Percentiles rank a stretch among this genome's conserved stretches.
These are phyloP conservation scores for Psilocybe cubensis DNA, from an alignment of 768 basidiomycete species.

Conservation along the genomic window DNA sequence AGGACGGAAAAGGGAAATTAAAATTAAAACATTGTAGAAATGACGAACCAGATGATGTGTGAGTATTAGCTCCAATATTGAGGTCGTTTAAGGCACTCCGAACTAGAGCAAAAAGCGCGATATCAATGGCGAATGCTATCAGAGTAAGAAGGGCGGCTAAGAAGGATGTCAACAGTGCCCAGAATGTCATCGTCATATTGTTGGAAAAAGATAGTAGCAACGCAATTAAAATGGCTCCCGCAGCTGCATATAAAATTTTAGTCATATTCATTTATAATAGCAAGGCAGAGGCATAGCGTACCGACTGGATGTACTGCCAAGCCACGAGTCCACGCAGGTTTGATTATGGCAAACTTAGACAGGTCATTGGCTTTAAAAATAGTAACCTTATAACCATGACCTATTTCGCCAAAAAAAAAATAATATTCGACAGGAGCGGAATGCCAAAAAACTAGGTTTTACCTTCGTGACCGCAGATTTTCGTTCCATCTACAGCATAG, in stretches of 20 bases:
- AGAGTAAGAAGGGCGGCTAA: slow-evolving; percentile 69
- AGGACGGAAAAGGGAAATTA: not conserved
- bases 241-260: too few species aligned
- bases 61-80: slow-evolving; percentile 46
- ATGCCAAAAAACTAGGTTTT: slow-evolving; percentile 14
- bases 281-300: slow-evolving; percentile 34
- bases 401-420: slow-evolving; percentile 27
- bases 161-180: slow-evolving; percentile 71
- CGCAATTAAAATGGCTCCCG: slow-evolving; percentile 65
- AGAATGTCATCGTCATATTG: slow-evolving; percentile 45
- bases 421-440: not conserved
- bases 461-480: slow-evolving; percentile 26
- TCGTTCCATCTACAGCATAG: too few species aligned
- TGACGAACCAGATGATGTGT: slow-evolving; percentile 65
- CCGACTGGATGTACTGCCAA: slow-evolving; percentile 79
- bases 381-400: slow-evolving; percentile 58
- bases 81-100: slow-evolving; percentile 61
- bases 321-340: slow-evolving; percentile 70
- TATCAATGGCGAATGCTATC: slow-evolving; percentile 77
- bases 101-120: slow-evolving; percentile 68
- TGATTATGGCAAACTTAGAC: slow-evolving; percentile 45
- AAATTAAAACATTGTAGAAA: slow-evolving; percentile 3
- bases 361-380: slow-evolving; percentile 35
- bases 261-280: too few species aligned
- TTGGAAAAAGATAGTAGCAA: slow-evolving; percentile 64